A percentile compares a stretch with the other conserved stretches of the same genome.
Conservation (phyloP, 2,329 filamentous ascomycete species). For the Xylaria sp. region DNA sequence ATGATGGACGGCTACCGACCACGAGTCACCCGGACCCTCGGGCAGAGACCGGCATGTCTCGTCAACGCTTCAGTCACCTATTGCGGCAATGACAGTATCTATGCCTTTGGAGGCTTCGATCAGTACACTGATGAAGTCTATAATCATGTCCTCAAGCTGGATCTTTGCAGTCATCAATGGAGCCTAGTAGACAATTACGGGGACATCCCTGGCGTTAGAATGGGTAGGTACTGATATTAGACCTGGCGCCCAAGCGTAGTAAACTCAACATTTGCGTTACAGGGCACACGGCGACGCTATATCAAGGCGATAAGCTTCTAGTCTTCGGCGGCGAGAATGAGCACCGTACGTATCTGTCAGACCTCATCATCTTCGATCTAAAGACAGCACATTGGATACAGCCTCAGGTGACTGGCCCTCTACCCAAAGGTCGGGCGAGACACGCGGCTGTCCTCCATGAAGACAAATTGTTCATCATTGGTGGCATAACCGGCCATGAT, state of each 20-base stretch:
- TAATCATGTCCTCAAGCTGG: conserved; percentile 92
- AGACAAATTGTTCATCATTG: conserved; percentile 94
- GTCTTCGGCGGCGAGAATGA: conserved; percentile 99
- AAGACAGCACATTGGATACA: conserved; percentile 96
- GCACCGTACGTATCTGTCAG: conserved; percentile 92
- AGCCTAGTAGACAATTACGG: conserved; percentile 97
- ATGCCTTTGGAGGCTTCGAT: conserved; percentile 97
- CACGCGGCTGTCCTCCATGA: conserved; percentile 96
- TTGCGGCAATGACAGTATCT: conserved; percentile 96
- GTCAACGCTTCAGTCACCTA: conserved; percentile 99
- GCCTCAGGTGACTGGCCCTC: conserved; percentile 82
- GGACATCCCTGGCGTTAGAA: conserved; percentile 94
- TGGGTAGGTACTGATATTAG: conserved; percentile 70
- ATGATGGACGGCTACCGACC: conserved; percentile 82
- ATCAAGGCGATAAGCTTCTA: conserved; percentile 92
- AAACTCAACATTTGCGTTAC: conserved; percentile 35
- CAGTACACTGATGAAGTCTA: conserved; percentile 99
- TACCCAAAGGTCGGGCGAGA: conserved; percentile 88
- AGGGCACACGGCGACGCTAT: conserved; percentile 95
- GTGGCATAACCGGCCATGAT: conserved; percentile 93
- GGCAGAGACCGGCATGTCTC: conserved; percentile 88
- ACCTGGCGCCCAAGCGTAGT: not conserved
- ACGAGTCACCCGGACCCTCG: conserved; percentile 80
- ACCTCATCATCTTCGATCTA: conserved; percentile 95
- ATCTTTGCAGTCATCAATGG: conserved; percentile 91